Evolutionary conservation across 345 rosid species (phyloP).

Genomic region (Viola odorata): DNA sequence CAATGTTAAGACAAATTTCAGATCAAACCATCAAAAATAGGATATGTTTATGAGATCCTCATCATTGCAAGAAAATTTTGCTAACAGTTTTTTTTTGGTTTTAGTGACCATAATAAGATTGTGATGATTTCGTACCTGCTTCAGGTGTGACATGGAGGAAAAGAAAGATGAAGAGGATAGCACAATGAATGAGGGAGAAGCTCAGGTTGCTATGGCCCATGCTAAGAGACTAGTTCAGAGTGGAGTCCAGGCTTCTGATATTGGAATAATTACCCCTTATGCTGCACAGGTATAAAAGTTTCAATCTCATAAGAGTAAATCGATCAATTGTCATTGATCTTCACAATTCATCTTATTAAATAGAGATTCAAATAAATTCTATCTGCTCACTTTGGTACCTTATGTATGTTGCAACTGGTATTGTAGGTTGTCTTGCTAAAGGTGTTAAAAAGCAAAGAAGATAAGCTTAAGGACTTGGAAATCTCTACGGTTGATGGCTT

Average conservation of each 20-base stretch:
- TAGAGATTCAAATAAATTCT: not conserved
- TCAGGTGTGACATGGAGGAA: slow-evolving; percentile 95
- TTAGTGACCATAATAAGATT: not conserved
- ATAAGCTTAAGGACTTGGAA: slow-evolving; percentile 73
- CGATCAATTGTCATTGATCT: not conserved
- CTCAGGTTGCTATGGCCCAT: slow-evolving; percentile 82
- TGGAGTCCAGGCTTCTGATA: slow-evolving; percentile 78
- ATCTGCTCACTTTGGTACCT: not conserved
- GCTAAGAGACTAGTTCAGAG: slow-evolving; percentile 67
- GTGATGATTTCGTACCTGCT: slow-evolving; percentile 13
- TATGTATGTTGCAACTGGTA: slow-evolving; percentile 8
- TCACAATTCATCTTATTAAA: not conserved
- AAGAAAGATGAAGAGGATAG: slow-evolving; percentile 99
- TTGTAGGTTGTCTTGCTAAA: slow-evolving; percentile 66
- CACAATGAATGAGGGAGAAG: slow-evolving; percentile 92
- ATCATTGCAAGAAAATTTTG: no score
- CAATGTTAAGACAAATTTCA: slow-evolving; percentile 7
- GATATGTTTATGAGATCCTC: no score
- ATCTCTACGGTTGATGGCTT: slow-evolving; percentile 96
- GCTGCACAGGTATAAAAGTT: slow-evolving; percentile 70
- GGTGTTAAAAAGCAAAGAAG: slow-evolving; percentile 63
- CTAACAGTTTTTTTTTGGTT: no score
- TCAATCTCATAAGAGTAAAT: not conserved
- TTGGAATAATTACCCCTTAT: slow-evolving; percentile 90
- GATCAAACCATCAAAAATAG: not conserved